Percentiles rank a stretch among this genome's conserved stretches.
These are phyloP conservation scores for Trichoderma pleuroti DNA, from an alignment of 2,329 filamentous ascomycete species.

Conservation along the genomic window DNA sequence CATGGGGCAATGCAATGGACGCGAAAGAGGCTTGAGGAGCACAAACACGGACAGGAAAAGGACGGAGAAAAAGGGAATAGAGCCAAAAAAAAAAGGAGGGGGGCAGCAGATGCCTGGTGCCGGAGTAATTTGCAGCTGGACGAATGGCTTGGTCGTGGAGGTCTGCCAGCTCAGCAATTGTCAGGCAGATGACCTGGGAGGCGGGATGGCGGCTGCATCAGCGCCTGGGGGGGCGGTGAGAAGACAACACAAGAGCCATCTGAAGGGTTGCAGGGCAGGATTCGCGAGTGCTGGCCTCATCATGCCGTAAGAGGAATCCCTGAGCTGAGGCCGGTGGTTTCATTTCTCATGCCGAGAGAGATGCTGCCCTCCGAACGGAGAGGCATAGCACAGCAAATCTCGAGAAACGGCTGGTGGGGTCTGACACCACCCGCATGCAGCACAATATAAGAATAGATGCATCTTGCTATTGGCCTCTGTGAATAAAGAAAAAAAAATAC, in stretches of 20 bases:
- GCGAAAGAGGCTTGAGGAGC: background rate
- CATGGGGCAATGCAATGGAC: slow-evolving; percentile 10
- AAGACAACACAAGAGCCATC: background rate
- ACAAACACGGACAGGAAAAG: background rate
- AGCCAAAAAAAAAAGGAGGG: background rate
- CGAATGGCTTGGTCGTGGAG: slow-evolving; percentile 21
- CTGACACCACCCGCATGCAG: slow-evolving; percentile 6
- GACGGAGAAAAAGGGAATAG: background rate
- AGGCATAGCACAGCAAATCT: background rate
- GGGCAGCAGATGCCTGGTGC: slow-evolving; percentile 3
- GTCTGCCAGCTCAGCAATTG: slow-evolving; percentile 37
- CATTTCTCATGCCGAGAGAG: background rate
- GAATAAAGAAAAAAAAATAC: background rate
- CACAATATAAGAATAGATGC: slow-evolving; percentile 15
- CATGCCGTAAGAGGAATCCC: background rate
- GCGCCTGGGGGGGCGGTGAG: slow-evolving; percentile 16
- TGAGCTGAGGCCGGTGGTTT: background rate
- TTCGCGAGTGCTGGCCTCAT: background rate
- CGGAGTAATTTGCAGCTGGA: slow-evolving; percentile 17
- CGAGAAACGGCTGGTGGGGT: background rate
- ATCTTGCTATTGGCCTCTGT: background rate
- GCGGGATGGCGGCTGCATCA: slow-evolving; percentile 18
- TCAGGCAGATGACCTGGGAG: slow-evolving; percentile 35
- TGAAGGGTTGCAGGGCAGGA: background rate
- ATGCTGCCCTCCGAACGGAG: background rate